phyloP scores from a whole-genome alignment of 768 basidiomycete species.

The Agrocybe pediades region DNA sequence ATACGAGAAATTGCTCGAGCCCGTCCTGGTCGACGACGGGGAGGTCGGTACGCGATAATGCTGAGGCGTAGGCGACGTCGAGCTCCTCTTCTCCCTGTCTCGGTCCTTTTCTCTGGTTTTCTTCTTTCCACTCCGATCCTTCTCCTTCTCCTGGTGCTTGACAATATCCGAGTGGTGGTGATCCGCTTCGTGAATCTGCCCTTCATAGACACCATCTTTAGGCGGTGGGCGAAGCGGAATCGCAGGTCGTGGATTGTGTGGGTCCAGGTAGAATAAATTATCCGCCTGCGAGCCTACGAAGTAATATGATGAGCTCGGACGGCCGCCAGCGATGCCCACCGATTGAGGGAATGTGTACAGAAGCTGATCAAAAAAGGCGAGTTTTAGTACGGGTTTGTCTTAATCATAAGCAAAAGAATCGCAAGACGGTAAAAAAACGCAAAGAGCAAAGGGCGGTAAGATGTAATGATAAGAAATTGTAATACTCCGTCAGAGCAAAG shows the following conservation, averaged over 20 bases:
- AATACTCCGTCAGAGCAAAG: too few species aligned
- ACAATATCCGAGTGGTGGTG: slow-evolving; percentile 9
- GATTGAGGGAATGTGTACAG: slow-evolving; percentile 94
- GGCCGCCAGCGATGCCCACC: slow-evolving; percentile 94
- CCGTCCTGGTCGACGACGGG: slow-evolving; percentile 53
- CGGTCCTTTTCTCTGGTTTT: background rate
- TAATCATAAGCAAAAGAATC: too few species aligned
- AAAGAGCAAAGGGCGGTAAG: too few species aligned
- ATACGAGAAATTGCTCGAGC: slow-evolving; percentile 53
- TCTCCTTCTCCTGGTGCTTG: too few species aligned
- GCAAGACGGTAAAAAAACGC: too few species aligned
- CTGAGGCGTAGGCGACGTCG: slow-evolving; percentile 5
- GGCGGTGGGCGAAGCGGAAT: slow-evolving; percentile 62
- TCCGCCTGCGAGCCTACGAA: slow-evolving; percentile 94
- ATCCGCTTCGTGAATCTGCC: slow-evolving; percentile 11
- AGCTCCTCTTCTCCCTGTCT: background rate
- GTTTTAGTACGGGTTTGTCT: too few species aligned
- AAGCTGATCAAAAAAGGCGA: slow-evolving; percentile 51
- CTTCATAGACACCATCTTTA: background rate
- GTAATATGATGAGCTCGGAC: slow-evolving; percentile 97
- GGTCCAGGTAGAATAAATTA: slow-evolving; percentile 82
- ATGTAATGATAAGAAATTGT: too few species aligned
- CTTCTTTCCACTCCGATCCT: too few species aligned
- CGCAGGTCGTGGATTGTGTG: slow-evolving; percentile 76
- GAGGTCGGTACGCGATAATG: slow-evolving; percentile 40